A percentile compares a stretch with the other conserved stretches of the same genome.
Conservation (phyloP, 208 protist species). For the Trypanosoma rangeli region DNA sequence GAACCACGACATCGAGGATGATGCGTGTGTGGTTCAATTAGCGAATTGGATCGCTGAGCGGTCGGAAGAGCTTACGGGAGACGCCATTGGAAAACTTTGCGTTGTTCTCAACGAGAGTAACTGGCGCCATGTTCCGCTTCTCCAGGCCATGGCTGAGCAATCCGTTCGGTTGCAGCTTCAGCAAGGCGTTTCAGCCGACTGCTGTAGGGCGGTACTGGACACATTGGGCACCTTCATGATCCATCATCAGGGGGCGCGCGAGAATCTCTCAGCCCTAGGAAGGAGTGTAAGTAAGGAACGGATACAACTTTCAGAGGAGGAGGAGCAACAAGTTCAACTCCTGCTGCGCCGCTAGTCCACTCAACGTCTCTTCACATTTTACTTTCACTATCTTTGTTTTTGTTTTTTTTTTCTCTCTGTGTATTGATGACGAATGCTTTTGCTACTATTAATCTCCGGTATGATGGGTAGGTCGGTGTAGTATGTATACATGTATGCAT, state of each 20-base stretch:
- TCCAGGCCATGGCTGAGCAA: constrained; percentile 50
- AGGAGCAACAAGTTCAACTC: constrained; percentile 54
- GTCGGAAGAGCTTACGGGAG: constrained; percentile 40
- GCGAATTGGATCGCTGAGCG: constrained; percentile 39
- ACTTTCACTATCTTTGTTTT: neutral
- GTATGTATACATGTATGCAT: neutral
- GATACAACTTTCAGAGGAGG: constrained; percentile 59
- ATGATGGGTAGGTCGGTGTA: neutral
- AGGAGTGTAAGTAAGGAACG: constrained; percentile 74
- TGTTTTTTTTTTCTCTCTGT: constrained; percentile 8
- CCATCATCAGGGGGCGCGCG: constrained; percentile 49
- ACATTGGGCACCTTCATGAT: constrained; percentile 47
- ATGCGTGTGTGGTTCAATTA: constrained; percentile 24
- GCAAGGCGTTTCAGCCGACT: constrained; percentile 35
- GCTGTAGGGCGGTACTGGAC: constrained; percentile 63
- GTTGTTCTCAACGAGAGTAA: constrained; percentile 43
- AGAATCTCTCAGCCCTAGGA: constrained; percentile 53
- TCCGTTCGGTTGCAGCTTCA: constrained; percentile 38
- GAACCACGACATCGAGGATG: constrained; percentile 34
- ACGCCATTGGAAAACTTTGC: constrained; percentile 59
- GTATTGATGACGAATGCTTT: neutral
- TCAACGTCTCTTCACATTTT: constrained; percentile 6
- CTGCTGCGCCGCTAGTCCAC: constrained; percentile 38
- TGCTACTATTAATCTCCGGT: constrained; percentile 19
- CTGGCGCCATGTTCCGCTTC: constrained; percentile 46